Percentiles rank a stretch among this genome's conserved stretches.
phyloP scores from a whole-genome alignment of 2,329 filamentous ascomycete genomes.

The Ceratocystis destructans region DNA sequence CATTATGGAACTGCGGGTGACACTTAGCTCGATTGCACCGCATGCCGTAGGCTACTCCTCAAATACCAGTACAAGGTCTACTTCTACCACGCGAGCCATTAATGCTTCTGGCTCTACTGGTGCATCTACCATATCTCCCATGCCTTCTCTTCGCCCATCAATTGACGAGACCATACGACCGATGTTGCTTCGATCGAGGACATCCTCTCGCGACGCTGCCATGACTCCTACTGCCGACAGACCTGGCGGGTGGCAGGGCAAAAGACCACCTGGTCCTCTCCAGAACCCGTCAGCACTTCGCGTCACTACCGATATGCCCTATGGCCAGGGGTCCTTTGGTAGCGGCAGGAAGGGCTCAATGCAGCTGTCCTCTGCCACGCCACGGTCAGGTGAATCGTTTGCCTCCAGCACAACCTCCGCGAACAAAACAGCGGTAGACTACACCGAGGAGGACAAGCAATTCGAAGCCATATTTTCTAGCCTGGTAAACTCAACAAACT shows the following conservation, averaged over 20 bases:
- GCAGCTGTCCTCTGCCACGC: constrained; percentile 49
- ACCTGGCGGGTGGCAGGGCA: constrained; percentile 28
- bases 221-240: constrained; percentile 40
- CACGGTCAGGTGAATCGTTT: constrained; percentile 73
- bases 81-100: constrained; percentile 2
- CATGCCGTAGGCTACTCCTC: constrained; percentile 6
- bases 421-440: constrained; percentile 44
- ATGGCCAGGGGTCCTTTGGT: constrained; percentile 31
- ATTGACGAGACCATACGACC: constrained; percentile 38
- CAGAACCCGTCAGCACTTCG: constrained; percentile 42
- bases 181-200: constrained; percentile 7
- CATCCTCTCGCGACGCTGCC: constrained; percentile 35
- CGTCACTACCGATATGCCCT: constrained; percentile 42
- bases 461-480: constrained; percentile 76
- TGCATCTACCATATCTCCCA: constrained; percentile 14
- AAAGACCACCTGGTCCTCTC: constrained; percentile 26
- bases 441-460: constrained; percentile 60
- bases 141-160: constrained; percentile 8
- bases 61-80: constrained; percentile 5
- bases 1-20: constrained; percentile 51
- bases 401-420: constrained; percentile 37
- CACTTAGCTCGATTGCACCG: constrained; percentile 28
- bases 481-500: constrained; percentile 57
- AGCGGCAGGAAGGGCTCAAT: constrained; percentile 32
- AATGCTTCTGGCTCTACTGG: background rate